phyloP scores from a whole-genome alignment of 768 basidiomycete genomes.

The Lactarius sp. region DNA sequence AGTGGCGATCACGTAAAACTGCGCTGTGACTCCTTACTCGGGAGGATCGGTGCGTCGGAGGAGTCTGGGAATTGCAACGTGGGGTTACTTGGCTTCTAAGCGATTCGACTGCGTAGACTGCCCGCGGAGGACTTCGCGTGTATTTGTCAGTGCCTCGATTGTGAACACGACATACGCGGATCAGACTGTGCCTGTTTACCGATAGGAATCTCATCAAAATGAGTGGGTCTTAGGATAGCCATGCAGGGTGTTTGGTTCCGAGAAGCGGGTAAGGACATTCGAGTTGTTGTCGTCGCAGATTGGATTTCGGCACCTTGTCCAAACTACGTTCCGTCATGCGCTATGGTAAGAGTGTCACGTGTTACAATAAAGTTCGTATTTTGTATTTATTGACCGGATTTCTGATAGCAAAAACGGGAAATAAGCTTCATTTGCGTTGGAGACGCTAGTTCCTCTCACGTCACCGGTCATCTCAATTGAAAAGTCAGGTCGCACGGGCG shows the following conservation, averaged over 20 bases:
- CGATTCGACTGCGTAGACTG: no score
- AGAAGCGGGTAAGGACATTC: not conserved
- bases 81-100: no score
- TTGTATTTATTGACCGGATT: not conserved
- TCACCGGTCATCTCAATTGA: slow-evolving; percentile 20
- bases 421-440: not conserved
- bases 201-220: not conserved
- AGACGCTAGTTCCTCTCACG: slow-evolving; percentile 24
- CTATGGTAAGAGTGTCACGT: not conserved
- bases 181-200: not conserved
- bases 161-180: not conserved
- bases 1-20: not conserved
- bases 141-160: not conserved
- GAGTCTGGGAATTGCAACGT: not conserved
- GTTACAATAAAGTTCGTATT: not conserved
- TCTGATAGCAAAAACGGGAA: slow-evolving; percentile 1
- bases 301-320: not conserved
- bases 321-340: not conserved
- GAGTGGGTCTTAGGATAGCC: not conserved
- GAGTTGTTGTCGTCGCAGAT: not conserved
- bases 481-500: slow-evolving; percentile 9
- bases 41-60: not conserved
- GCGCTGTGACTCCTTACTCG: not conserved
- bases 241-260: not conserved
- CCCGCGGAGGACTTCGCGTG: not conserved